Base-by-base conservation (phyloP, 176 grass and related monocot species). In the Paspalum vaginatum region DNA sequence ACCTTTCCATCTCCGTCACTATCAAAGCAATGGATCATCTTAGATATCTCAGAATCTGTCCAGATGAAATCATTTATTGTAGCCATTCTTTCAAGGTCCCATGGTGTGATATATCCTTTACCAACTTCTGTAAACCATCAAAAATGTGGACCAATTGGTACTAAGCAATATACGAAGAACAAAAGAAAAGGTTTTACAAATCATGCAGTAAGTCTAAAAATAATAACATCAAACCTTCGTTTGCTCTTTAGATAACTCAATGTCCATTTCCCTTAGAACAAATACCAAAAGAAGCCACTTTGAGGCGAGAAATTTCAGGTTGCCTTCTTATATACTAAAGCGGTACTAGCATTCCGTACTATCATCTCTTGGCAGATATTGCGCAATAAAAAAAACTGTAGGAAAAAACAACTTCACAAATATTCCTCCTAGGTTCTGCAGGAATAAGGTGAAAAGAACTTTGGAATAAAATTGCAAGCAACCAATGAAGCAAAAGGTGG, bases 11-110 rank as follows among this genome's bases (percentile, higher is more conserved):
- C 88, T 77, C 88, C 52, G 17, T 95, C 90, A 70, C 72, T 82
- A 67, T 95, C 92, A 86, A 98, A 98, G 79, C 65, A 98, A 76
- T 17, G 86, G 40, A 98, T 87, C 96, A 98, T 95, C 55, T 86
- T 91, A 79, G 78, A 88, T 80, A 95, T 82, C 81, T 95, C 96
- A 79, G 11, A 78, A 80, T 95, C 84, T 72, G 90, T 88, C 96
- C 96, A 98, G 24, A 60, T 91, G 84, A 98, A 98, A 84, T 98
- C 92, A 85, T 93, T 89, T 77, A 87, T 15, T 38, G 83, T 81
- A 15, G 86, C 92, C 92, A 95, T 91, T 81, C 83, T 93, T 79
- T 93, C 85, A 76, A 98, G 72, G 83, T 98, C 92, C 57, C 88
- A 84, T 32, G 71, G 73, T 44, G 96, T 93, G 59, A 98, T 88